Conservation (phyloP, 306 rosid species). For the Sicyos edulis region DNA sequence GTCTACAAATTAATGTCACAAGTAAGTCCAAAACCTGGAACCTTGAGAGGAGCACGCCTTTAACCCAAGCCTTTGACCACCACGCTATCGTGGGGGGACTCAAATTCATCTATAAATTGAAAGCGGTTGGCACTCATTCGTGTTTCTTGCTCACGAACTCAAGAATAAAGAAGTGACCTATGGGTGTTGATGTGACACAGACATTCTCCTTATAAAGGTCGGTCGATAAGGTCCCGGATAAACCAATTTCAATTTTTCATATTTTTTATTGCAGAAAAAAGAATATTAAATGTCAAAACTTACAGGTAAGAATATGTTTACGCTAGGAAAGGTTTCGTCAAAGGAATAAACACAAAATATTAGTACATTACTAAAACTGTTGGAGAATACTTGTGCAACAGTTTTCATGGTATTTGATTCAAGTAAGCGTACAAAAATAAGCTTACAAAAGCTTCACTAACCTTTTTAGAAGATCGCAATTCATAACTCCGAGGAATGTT, state of each 20-base stretch:
- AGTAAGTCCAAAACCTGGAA: too few relatives aligned
- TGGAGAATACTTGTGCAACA: conserved; percentile 7
- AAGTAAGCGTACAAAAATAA: background rate
- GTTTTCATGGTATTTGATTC: background rate
- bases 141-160: background rate
- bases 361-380: background rate
- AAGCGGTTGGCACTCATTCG: background rate
- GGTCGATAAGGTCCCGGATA: background rate
- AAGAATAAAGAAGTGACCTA: background rate
- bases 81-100: too few relatives aligned
- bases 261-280: background rate
- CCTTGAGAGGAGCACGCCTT: too few relatives aligned
- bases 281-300: background rate
- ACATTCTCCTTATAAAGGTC: background rate
- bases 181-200: background rate
- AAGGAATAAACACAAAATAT: background rate
- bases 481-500: conserved; percentile 62
- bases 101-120: background rate
- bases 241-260: conserved; percentile 8
- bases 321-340: conserved; percentile 3
- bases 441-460: conserved; percentile 23
- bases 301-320: conserved; percentile 3
- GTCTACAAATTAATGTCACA: too few relatives aligned
- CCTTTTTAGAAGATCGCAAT: conserved; percentile 76
- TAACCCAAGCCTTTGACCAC: too few relatives aligned